Evolutionary conservation across 768 basidiomycete species (phyloP).

Genomic region (Tephrocybe sp.): DNA sequence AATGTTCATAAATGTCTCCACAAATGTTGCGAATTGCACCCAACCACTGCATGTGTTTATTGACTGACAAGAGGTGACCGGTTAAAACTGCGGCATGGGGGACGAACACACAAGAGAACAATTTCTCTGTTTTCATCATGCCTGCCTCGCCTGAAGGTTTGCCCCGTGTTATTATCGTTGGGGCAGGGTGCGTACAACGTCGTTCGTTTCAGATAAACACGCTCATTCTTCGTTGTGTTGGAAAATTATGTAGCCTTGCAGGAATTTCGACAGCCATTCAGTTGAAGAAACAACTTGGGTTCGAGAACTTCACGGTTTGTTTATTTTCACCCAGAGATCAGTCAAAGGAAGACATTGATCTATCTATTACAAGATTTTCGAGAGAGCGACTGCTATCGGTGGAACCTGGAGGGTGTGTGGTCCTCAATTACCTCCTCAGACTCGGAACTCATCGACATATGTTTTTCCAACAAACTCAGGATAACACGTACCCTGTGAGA

Average conservation of each 20-base stretch:
- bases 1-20: too few relatives aligned
- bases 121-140: constrained; percentile 6
- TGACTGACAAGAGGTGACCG: not conserved
- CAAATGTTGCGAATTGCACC: too few relatives aligned
- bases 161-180: constrained; percentile 46
- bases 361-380: constrained; percentile 45
- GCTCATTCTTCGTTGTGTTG: not conserved
- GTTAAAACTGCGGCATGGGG: not conserved
- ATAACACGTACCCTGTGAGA: constrained; percentile 55
- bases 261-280: constrained; percentile 51
- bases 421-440: not conserved
- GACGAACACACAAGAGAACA: too few relatives aligned
- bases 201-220: not conserved
- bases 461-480: constrained; percentile 28
- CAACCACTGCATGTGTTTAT: constrained; percentile 7
- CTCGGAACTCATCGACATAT: too few relatives aligned
- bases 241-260: constrained; percentile 32
- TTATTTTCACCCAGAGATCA: not conserved
- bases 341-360: too few relatives aligned
- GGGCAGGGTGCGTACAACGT: constrained; percentile 42
- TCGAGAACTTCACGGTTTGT: constrained; percentile 49
- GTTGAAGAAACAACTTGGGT: constrained; percentile 41
- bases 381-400: constrained; percentile 45
- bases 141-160: constrained; percentile 17
- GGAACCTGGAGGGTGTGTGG: constrained; percentile 57